Percentiles rank a stretch among this genome's conserved stretches.
Conservation (phyloP, 768 basidiomycete species). For the Hericium rajendrae region DNA sequence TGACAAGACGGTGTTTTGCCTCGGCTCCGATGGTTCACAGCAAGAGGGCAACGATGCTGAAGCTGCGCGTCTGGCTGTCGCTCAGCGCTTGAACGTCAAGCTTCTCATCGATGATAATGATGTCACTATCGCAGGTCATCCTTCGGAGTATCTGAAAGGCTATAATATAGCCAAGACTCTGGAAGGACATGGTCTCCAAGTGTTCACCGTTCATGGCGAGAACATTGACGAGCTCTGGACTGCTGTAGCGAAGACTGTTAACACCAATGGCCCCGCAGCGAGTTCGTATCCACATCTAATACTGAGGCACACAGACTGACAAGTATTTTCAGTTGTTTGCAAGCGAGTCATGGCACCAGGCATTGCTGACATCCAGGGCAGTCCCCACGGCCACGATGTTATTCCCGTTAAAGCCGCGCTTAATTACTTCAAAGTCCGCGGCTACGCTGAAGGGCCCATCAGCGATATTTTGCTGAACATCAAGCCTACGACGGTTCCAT, state of each 20-base stretch:
- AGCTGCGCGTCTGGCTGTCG: constrained; percentile 80
- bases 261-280: constrained; percentile 68
- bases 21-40: constrained; percentile 86
- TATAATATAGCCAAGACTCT: constrained; percentile 65
- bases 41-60: constrained; percentile 91
- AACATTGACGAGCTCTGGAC: constrained; percentile 72
- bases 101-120: constrained; percentile 85
- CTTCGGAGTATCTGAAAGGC: constrained; percentile 77
- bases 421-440: constrained; percentile 59
- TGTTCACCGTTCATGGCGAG: constrained; percentile 66
- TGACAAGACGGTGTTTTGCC: constrained; percentile 68
- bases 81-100: constrained; percentile 76
- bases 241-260: constrained; percentile 46
- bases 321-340: constrained; percentile 40
- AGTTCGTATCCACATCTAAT: constrained; percentile 28
- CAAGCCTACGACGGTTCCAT: constrained; percentile 45
- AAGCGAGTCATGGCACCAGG: constrained; percentile 45
- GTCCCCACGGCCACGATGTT: constrained; percentile 75
- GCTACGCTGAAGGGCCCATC: constrained; percentile 39
- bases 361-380: constrained; percentile 64
- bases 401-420: constrained; percentile 75
- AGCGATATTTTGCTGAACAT: constrained; percentile 51
- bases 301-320: not conserved
- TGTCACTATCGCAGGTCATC: constrained; percentile 88
- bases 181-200: constrained; percentile 74